phyloP scores from a whole-genome alignment of 148 eudicot genomes.

The Tetragonia tetragonoides region DNA sequence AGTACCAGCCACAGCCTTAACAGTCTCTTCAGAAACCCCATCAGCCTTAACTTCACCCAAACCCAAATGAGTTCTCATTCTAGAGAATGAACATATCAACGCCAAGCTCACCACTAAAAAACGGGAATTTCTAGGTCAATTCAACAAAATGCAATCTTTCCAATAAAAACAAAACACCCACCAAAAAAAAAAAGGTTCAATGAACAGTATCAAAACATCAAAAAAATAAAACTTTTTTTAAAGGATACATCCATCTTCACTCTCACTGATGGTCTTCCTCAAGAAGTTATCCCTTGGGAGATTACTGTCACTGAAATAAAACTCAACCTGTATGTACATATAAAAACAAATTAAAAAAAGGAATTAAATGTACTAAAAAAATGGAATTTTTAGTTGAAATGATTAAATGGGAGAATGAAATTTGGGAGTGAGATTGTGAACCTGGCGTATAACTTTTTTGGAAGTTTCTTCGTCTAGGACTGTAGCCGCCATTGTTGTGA shows the following conservation, averaged over 20 bases:
- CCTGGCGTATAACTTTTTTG: slow-evolving; percentile 89
- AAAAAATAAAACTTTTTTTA: background rate
- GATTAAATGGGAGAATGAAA: background rate
- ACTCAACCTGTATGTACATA: slow-evolving; percentile 60
- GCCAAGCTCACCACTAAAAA: slow-evolving; percentile 83
- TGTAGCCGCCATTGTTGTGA: slow-evolving; percentile 37
- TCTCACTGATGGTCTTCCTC: slow-evolving; percentile 51
- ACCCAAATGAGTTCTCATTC: slow-evolving; percentile 70
- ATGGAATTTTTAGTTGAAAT: background rate
- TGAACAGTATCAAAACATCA: background rate
- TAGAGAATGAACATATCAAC: slow-evolving; percentile 80
- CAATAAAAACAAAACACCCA: background rate
- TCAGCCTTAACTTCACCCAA: slow-evolving; percentile 73
- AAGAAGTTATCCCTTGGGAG: slow-evolving; percentile 76
- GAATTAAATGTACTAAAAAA: slow-evolving; percentile 2
- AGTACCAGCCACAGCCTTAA: slow-evolving; percentile 71
- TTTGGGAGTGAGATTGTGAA: background rate
- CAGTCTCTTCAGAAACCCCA: slow-evolving; percentile 63
- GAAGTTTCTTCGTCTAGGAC: slow-evolving; percentile 62
- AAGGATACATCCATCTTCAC: slow-evolving; percentile 96
- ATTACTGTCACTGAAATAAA: slow-evolving; percentile 93
- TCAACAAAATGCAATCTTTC: slow-evolving; percentile 10
- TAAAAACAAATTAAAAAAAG: background rate
- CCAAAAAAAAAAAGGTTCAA: background rate
- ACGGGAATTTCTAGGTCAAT: slow-evolving; percentile 38